Evolutionary conservation across 1,284 basidiomycete species (phyloP).

Genomic region (Schizophyllum commune): DNA sequence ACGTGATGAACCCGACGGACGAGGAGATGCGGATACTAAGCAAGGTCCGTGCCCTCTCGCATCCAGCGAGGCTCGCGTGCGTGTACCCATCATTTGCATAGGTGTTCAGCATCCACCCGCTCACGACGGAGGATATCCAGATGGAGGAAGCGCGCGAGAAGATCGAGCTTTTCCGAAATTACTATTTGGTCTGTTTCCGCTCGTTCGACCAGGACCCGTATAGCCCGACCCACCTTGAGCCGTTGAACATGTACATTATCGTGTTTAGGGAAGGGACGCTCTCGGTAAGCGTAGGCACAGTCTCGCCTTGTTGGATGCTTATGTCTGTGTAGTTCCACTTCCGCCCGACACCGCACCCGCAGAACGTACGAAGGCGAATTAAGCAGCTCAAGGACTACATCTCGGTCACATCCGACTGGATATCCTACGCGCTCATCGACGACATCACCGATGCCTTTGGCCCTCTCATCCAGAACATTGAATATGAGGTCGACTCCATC

Average conservation of each 20-base stretch:
- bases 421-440: constrained; percentile 98
- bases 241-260: constrained; percentile 99
- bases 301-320: neutral
- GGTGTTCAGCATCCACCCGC: constrained; percentile 96
- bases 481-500: constrained; percentile 99
- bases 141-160: constrained; percentile 99
- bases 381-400: constrained; percentile 99
- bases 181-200: constrained; percentile 99
- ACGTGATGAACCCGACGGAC: constrained; percentile 91
- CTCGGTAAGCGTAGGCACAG: constrained; percentile 48
- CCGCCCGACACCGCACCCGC: constrained; percentile 93
- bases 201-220: constrained; percentile 99
- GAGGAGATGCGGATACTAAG: constrained; percentile 97
- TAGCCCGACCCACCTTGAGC: constrained; percentile 95
- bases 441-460: constrained; percentile 99
- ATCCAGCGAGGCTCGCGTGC: neutral
- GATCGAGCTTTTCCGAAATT: constrained; percentile 98
- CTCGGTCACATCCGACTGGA: constrained; percentile 98
- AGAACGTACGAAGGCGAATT: constrained; percentile 95
- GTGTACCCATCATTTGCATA: constrained; percentile 21
- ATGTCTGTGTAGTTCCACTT: constrained; percentile 78
- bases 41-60: constrained; percentile 47
- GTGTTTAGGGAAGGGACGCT: constrained; percentile 98
- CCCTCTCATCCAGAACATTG: constrained; percentile 96
- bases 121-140: constrained; percentile 98